Evolutionary conservation across 176 grass and related monocot genomes (phyloP).

Genomic region (Carex kokanica): DNA sequence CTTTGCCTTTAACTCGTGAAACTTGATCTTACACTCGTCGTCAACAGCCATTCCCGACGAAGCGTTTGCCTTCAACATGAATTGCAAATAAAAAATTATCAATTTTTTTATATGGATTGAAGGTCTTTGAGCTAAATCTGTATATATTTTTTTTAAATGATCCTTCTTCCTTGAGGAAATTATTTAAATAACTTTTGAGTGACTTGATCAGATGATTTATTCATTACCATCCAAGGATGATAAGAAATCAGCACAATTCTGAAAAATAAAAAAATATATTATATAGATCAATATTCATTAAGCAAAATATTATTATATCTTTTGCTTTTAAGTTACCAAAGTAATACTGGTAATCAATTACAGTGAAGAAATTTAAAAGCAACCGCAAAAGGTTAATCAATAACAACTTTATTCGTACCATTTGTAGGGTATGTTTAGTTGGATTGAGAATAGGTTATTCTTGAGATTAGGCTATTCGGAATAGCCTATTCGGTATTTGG

Average conservation of each 20-base stretch:
- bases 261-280: background rate
- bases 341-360: background rate
- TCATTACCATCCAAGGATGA: background rate
- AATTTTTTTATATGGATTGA: background rate
- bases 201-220: background rate
- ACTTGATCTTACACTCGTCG: slow-evolving; percentile 56
- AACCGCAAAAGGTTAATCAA: background rate
- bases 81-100: background rate
- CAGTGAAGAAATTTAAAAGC: background rate
- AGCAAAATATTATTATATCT: background rate
- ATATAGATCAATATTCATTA: background rate
- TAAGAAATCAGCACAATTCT: too few relatives aligned
- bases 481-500: too few relatives aligned
- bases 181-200: background rate
- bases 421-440: too few relatives aligned
- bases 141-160: background rate
- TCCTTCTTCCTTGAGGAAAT: background rate
- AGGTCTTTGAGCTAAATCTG: background rate
- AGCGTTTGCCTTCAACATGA: slow-evolving; percentile 38
- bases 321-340: background rate
- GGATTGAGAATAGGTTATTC: too few relatives aligned
- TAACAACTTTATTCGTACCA: background rate
- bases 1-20: slow-evolving; percentile 67
- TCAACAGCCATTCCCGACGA: slow-evolving; percentile 65
- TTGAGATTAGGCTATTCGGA: too few relatives aligned